Conservation (phyloP, 129 eudicot species). For the Deinandra increscens region DNA sequence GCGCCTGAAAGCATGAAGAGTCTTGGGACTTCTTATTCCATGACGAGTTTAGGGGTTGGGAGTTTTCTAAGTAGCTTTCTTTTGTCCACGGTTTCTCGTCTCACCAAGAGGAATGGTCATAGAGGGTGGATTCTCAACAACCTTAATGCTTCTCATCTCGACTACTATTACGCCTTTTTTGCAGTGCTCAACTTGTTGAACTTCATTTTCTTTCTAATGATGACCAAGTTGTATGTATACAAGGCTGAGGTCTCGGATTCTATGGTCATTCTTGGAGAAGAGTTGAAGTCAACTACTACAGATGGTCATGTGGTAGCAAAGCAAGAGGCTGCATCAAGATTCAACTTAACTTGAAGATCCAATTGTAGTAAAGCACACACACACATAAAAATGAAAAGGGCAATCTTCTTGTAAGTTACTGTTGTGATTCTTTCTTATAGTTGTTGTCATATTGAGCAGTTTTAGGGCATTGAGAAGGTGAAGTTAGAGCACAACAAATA, state of each 20-base stretch:
- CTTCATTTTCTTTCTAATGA: constrained; percentile 44
- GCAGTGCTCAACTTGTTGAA: constrained; percentile 51
- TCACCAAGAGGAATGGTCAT: constrained; percentile 53
- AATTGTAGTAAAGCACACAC: background rate
- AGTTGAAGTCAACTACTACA: constrained; percentile 26
- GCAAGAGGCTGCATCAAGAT: constrained; percentile 39
- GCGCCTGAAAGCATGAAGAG: constrained; percentile 88
- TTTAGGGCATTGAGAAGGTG: background rate
- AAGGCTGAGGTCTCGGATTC: constrained; percentile 79
- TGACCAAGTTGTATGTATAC: constrained; percentile 51
- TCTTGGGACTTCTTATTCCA: constrained; percentile 72
- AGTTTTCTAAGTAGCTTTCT: constrained; percentile 63
- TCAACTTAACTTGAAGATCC: constrained; percentile 25
- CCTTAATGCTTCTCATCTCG: constrained; percentile 75
- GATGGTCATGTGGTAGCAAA: constrained; percentile 23
- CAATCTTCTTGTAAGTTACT: background rate
- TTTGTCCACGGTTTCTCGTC: constrained; percentile 50
- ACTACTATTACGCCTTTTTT: constrained; percentile 61
- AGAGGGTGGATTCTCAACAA: constrained; percentile 67
- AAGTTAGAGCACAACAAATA: background rate
- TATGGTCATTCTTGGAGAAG: constrained; percentile 54
- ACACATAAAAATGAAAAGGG: background rate
- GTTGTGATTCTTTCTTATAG: background rate
- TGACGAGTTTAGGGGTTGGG: constrained; percentile 62
- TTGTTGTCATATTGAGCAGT: background rate